A percentile compares a stretch with the other conserved stretches of the same genome.
Conservation (phyloP, 1,284 basidiomycete genomes). For the Gymnopus androsaceus region DNA sequence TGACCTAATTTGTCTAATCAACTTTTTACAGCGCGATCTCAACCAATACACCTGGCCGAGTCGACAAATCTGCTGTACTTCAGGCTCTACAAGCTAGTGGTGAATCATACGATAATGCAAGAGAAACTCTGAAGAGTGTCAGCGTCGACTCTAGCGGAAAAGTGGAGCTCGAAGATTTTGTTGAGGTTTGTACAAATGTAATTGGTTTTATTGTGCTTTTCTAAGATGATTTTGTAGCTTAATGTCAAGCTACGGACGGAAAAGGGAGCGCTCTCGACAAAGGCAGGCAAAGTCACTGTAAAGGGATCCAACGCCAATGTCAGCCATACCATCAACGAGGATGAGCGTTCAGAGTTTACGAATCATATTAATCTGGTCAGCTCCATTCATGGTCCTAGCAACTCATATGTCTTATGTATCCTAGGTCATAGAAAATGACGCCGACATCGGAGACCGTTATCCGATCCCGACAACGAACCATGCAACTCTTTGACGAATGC, state of each 20-base stretch:
- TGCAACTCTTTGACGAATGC: constrained; percentile 98
- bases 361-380: constrained; percentile 92
- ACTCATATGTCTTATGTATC: too few species aligned
- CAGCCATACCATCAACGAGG: constrained; percentile 98
- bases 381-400: too few species aligned
- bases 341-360: constrained; percentile 94
- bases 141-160: constrained; percentile 94
- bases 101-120: constrained; percentile 88
- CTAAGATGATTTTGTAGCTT: constrained; percentile 50
- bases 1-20: not conserved
- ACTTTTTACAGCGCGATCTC: constrained; percentile 75
- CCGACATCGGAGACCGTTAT: constrained; percentile 80
- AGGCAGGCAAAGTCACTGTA: constrained; percentile 91
- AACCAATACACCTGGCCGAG: constrained; percentile 83
- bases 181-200: constrained; percentile 63
- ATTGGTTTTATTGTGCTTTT: constrained; percentile 17
- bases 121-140: constrained; percentile 93
- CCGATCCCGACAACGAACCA: constrained; percentile 97
- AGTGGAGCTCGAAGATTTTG: constrained; percentile 97
- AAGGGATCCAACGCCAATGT: constrained; percentile 95
- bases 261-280: constrained; percentile 63
- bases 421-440: constrained; percentile 90
- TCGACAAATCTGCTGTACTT: constrained; percentile 83
- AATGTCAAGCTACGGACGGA: constrained; percentile 79
- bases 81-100: constrained; percentile 76